Percentiles rank a stretch among this genome's conserved stretches.
Conservation (phyloP, 306 rosid species). For the Quercus bicolor region DNA sequence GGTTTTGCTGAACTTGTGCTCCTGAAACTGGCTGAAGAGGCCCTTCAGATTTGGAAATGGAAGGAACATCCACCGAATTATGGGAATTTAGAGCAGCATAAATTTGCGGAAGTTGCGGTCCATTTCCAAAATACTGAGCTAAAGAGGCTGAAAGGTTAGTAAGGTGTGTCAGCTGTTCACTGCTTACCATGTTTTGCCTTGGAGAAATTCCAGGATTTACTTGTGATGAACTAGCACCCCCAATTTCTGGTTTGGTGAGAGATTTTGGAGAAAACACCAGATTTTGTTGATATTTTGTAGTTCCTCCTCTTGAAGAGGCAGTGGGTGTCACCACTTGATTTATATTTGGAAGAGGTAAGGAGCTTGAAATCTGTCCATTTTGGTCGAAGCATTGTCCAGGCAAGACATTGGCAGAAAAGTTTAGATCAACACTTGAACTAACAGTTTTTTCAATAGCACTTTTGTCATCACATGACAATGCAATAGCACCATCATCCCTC, state of each 20-base stretch:
- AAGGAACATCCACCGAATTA: constrained; percentile 32
- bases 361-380: constrained; percentile 36
- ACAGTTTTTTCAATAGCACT: constrained; percentile 25
- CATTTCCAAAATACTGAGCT: constrained; percentile 72
- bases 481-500: constrained; percentile 30
- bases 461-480: constrained; percentile 35
- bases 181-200: constrained; percentile 42
- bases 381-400: constrained; percentile 47
- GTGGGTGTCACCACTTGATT: constrained; percentile 41
- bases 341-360: constrained; percentile 35
- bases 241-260: constrained; percentile 34
- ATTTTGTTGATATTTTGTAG: constrained; percentile 39
- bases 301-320: constrained; percentile 46
- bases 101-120: constrained; percentile 73
- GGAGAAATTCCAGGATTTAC: constrained; percentile 44
- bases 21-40: constrained; percentile 40
- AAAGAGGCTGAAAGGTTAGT: constrained; percentile 75
- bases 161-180: constrained; percentile 60
- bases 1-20: constrained; percentile 38
- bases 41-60: constrained; percentile 46
- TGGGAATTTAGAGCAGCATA: constrained; percentile 69
- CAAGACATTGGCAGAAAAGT: constrained; percentile 30
- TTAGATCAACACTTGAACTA: constrained; percentile 33
- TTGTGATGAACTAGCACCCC: constrained; percentile 44
- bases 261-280: constrained; percentile 36